Base-by-base conservation (phyloP, 805 yeast species). In the Zygotorulaspora florentina region DNA sequence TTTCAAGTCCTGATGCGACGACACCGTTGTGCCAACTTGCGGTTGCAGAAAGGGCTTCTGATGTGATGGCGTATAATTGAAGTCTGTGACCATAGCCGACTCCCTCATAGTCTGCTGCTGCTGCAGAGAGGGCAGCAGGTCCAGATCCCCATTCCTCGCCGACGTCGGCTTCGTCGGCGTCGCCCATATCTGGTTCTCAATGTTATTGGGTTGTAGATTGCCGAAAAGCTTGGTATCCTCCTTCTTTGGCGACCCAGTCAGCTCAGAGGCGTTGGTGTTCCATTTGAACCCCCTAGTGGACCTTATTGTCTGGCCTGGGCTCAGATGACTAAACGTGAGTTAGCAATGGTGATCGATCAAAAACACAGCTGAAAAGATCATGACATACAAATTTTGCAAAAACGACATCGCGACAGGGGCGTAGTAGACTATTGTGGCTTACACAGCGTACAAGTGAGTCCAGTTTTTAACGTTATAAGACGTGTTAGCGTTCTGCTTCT, bases 1-100 rank as follows among this genome's bases (percentile, higher is more conserved):
- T 49, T 96, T 78, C 46, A 93, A 79, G 59, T 86, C 93, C 57
- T 74, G 80, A 60, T 86, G 95, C 16, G 79, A 66, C 2, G 76
- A 63, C 17, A 73, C 72, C 8, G 73, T 62, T n/a, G 71, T 69
- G 17, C 69, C 65, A 10, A 53, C 53, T 27, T 53, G 46, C 8
- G 62, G 58, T 39, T 60, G 61, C 20, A 64, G 37, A 30, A 56
- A 65, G 10, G 66, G 69, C 38, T 61, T 59, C 42, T 66, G 69
- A 46, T 64, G 69, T 1, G 68, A 59, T 26, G 68, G 69, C 6
- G 68, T 66, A 46, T 66, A 66, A 40, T 66, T 66, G 34, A 62
- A 66, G 47, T 66, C 70, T 4, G 66, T 62, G 2, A 62, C 57
- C 13, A 39, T 39, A 16, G 42, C 48, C 18, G 30, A 10, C 2